Conservation (phyloP, 2,329 filamentous ascomycete genomes). For the Chaetothyriales sp. region DNA sequence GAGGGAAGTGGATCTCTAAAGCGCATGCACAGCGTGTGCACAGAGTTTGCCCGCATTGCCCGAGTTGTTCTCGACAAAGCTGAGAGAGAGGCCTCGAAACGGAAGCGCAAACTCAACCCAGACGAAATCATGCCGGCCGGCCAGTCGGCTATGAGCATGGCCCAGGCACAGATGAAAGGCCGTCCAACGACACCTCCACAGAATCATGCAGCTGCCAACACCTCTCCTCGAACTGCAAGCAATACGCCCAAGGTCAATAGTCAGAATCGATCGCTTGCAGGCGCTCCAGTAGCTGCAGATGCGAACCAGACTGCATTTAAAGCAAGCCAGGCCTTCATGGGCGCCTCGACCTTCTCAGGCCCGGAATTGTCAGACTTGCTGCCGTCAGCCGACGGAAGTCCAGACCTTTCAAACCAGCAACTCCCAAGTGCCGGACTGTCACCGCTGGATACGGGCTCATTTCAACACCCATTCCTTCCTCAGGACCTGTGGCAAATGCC, state of each 20-base stretch:
- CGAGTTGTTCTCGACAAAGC: slow-evolving; percentile 81
- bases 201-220: neutral
- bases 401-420: slow-evolving; percentile 23
- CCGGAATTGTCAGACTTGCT: slow-evolving; percentile 28
- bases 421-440: slow-evolving; percentile 22
- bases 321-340: slow-evolving; percentile 17
- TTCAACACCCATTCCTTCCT: slow-evolving; percentile 78
- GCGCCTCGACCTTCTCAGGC: slow-evolving; percentile 18
- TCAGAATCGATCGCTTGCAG: slow-evolving; percentile 2
- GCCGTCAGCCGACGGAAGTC: slow-evolving; percentile 23
- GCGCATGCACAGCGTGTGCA: slow-evolving; percentile 83
- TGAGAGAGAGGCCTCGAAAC: slow-evolving; percentile 68
- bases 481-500: slow-evolving; percentile 92
- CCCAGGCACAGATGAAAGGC: slow-evolving; percentile 14
- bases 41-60: slow-evolving; percentile 93
- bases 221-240: slow-evolving; percentile 9
- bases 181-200: slow-evolving; percentile 3
- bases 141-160: slow-evolving; percentile 18
- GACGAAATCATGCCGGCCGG: slow-evolving; percentile 15
- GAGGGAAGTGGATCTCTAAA: slow-evolving; percentile 81
- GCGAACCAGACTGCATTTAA: slow-evolving; percentile 4
- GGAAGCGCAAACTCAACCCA: slow-evolving; percentile 60
- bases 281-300: slow-evolving; percentile 1
- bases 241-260: slow-evolving; percentile 8
- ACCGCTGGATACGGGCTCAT: slow-evolving; percentile 30